These are phyloP conservation scores for Tuber borchii DNA, from an alignment of 495 filamentous ascomycete species.

Conservation along the genomic window DNA sequence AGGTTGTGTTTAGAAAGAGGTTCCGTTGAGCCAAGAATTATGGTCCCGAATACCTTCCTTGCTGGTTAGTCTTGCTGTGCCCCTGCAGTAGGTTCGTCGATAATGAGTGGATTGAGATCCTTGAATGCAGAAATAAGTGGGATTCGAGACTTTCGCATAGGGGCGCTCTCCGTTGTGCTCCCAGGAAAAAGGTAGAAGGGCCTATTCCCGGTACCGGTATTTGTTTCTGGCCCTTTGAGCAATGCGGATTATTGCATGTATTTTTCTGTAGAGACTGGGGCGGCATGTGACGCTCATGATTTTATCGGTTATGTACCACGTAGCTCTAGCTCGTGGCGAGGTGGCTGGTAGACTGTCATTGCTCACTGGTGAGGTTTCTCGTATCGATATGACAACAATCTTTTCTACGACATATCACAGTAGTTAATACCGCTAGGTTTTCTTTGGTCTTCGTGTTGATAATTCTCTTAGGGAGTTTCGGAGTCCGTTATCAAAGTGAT, in stretches of 20 bases:
- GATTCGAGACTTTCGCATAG: not conserved
- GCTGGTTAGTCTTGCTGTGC: conserved; percentile 5
- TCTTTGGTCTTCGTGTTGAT: not conserved
- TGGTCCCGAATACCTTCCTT: conserved; percentile 13
- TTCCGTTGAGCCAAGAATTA: conserved; percentile 18
- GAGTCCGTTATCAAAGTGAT: not conserved
- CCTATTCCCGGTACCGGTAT: not conserved
- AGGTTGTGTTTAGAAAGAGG: conserved; percentile 16
- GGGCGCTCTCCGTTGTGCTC: not conserved
- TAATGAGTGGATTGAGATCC: not conserved
- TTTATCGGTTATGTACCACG: not conserved
- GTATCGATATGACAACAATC: not conserved
- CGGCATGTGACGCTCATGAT: not conserved
- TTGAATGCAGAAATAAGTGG: not conserved
- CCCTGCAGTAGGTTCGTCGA: not conserved
- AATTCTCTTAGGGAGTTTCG: not conserved
- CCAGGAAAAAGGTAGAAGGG: not conserved
- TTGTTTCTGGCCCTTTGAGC: not conserved
- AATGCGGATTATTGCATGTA: not conserved
- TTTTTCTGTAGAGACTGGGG: not conserved
- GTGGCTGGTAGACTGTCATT: not conserved
- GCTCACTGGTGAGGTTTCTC: not conserved
- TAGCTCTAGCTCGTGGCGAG: not conserved
- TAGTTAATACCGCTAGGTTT: not conserved
- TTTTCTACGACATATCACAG: not conserved